Evolutionary conservation across 106 monocot genomes (phyloP), one percentile per base, ranked within the genome.

Genomic region (Dendrobium chrysotoxum): DNA sequence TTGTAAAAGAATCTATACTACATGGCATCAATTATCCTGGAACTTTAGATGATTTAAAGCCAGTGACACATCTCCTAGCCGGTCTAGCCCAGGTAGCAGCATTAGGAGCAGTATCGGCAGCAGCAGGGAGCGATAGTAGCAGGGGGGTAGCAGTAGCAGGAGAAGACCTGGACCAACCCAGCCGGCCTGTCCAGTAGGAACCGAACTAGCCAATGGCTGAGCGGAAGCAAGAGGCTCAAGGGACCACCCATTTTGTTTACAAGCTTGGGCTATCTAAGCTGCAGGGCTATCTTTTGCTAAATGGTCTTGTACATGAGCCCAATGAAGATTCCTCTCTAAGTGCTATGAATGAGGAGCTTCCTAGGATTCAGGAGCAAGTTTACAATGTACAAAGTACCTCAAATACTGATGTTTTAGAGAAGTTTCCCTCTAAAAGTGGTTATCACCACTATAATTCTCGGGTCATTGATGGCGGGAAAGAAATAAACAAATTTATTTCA

Each of bases 321-420:
- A 88, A 40, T 78, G 91, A 98, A 89, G 94, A 92, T 31, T 86
- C 92, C 55, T 53, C 86, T n/a, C 88, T 92, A 75, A 91, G 85
- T 91, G 97, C 97, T 41, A 94, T 97, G 97, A 94, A 94, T 75
- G 92, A 87, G 77, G 94, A 97, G 74, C 88, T 97, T 54, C 89
- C 85, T 50, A 91, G 84, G 85, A 88, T 97, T 82, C 94, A 97
- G 84, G 97, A 97, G 79, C 88, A 91, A 84, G 90, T 97, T 81
- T 97, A 97, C 66, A 94, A 90, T 89, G 92, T 92, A 5, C 87
- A 97, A 53, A 92, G 94, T 23, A 82, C 70, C 45, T 89, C 94
- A 72, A 83, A 84, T 68, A 97, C 94, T 90, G n/a, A 97, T 85
- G 79, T 97, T 3, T 86, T 97, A 77, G 97, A 91, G 7, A 90